A percentile compares a stretch with the other conserved stretches of the same genome.
Conservation (phyloP, 1,139 yeast genomes). For the Sugiyamaella castrensis region DNA sequence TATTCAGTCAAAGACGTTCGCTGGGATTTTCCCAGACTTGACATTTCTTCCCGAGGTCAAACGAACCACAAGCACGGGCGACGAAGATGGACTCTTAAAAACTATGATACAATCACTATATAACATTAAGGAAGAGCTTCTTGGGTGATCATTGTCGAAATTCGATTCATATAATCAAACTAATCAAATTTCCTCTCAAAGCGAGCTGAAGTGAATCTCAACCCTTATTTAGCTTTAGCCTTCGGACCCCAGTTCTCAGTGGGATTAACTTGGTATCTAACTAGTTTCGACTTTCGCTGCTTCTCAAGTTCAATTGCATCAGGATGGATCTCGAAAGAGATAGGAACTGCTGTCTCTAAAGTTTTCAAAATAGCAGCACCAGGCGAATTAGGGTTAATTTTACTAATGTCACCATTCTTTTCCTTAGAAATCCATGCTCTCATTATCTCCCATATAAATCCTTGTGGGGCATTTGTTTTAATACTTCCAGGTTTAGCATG, state of each 20-base stretch:
- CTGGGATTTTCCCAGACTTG: no score
- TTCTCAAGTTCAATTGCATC: conserved; percentile 54
- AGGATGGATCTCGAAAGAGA: conserved; percentile 50
- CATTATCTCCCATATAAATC: conserved; percentile 66
- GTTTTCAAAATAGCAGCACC: conserved; percentile 62
- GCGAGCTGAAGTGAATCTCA: neutral
- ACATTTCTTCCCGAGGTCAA: no score
- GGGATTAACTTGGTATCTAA: conserved; percentile 88
- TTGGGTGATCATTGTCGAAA: no score
- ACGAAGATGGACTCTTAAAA: no score
- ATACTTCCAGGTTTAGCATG: conserved; percentile 85
- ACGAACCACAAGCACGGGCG: no score
- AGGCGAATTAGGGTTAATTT: conserved; percentile 50
- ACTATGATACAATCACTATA: no score
- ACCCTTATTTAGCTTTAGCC: conserved; percentile 41
- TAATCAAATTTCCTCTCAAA: no score
- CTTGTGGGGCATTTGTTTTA: conserved; percentile 90
- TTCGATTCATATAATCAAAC: no score
- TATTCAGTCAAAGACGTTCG: neutral
- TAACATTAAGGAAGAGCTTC: no score
- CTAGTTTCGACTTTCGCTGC: conserved; percentile 72
- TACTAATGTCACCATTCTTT: conserved; percentile 40
- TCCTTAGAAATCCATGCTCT: conserved; percentile 58
- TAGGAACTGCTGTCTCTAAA: conserved; percentile 28
- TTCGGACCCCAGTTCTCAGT: conserved; percentile 96